Evolutionary conservation across 202 grass and related monocot genomes (phyloP), one percentile per base, ranked within the genome.

Genomic region (Digitaria exilis): DNA sequence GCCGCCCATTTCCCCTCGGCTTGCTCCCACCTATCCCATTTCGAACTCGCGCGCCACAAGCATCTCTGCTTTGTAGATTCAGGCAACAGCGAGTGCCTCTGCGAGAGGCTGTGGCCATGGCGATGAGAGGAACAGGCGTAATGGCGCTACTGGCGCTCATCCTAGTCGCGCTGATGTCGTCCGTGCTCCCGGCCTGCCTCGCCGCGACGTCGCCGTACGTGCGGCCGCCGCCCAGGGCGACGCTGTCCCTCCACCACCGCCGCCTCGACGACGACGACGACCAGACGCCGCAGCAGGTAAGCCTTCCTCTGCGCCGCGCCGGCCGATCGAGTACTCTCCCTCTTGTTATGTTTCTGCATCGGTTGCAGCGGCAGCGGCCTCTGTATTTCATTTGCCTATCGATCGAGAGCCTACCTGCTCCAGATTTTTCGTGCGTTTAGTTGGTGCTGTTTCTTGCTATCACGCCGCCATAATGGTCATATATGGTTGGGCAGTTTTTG

Each of bases 241-340:
- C 76, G 44, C 61, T 97, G 52, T 82, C 75, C n/a, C 56, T 89
- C 39, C 86, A 22, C 56, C 60, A 10, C 54, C 2, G 24, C 45
- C 10, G 12, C 8, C 8, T 31, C 67, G 73, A 45, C 18, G 75
- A n/a, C n/a, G n/a, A n/a, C n/a, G n/a, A 3, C 62, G 78, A 70
- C 82, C 74, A 37, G 79, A 89, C 92, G 51, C 92, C 95, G 19
- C 88, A 91, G 69, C 95, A 97, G 88, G 95, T 97, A 89, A 34
- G 18, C 5, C 4, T 3, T 22, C 19, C 52, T 55, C 52, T 22
- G 2, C 35, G 1, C 35, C n/a, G n/a, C n/a, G n/a, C n/a, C n/a
- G n/a, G n/a, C n/a, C n/a, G n/a, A n/a, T n/a, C n/a, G n/a, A n/a
- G n/a, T n/a, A n/a, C n/a, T n/a, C n/a, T n/a, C n/a, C n/a, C n/a